phyloP scores from a whole-genome alignment of 352 stramenopile genomes.

The Phytopythium sindhum region DNA sequence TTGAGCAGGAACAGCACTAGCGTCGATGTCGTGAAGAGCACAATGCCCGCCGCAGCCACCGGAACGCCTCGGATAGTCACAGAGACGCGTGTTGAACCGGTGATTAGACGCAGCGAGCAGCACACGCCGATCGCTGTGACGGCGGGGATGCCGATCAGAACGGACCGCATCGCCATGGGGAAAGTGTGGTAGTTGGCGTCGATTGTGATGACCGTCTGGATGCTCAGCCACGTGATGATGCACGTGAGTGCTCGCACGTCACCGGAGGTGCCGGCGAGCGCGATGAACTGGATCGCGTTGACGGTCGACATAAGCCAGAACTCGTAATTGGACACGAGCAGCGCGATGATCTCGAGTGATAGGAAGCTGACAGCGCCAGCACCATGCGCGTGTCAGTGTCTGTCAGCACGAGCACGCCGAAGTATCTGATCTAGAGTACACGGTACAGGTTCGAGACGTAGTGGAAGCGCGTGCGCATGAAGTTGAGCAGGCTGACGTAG shows the following conservation, averaged over 20 bases:
- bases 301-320: conserved; percentile 29
- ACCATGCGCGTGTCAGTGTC: neutral
- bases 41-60: conserved; percentile 17
- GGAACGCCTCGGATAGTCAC: conserved; percentile 5
- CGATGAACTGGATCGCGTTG: conserved; percentile 22
- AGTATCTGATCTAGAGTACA: conserved; percentile 7
- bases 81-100: conserved; percentile 4
- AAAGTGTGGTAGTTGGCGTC: conserved; percentile 31
- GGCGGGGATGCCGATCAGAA: conserved; percentile 20
- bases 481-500: neutral
- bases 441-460: conserved; percentile 12
- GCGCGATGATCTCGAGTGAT: conserved; percentile 18
- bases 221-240: conserved; percentile 17
- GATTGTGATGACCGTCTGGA: conserved; percentile 22
- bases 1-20: conserved; percentile 27
- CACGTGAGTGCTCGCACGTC: conserved; percentile 20
- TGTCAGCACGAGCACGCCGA: conserved; percentile 13
- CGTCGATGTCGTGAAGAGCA: conserved; percentile 22
- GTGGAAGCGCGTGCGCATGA: conserved; percentile 8
- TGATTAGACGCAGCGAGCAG: conserved; percentile 18
- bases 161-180: conserved; percentile 13
- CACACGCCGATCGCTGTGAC: conserved; percentile 19
- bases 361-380: conserved; percentile 20
- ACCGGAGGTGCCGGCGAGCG: conserved; percentile 16
- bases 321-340: conserved; percentile 21